phyloP scores from a whole-genome alignment of 139 green algal species.

The Tetradesmus obliquus region DNA sequence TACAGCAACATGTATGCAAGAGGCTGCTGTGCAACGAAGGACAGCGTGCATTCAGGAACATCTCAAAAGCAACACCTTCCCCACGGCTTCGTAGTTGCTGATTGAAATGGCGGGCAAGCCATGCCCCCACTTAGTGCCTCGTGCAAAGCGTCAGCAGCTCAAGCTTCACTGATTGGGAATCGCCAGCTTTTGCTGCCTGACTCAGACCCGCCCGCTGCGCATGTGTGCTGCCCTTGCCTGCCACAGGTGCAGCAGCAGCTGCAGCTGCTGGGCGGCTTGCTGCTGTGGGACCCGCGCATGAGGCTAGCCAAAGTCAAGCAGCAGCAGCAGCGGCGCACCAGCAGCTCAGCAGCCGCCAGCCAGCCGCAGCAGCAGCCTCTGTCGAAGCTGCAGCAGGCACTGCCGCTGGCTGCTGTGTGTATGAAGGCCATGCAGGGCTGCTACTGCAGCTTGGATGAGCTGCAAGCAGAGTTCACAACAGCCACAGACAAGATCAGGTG shows the following conservation, averaged over 20 bases:
- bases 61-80: too few species aligned
- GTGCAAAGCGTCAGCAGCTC: not conserved
- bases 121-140: too few species aligned
- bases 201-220: too few species aligned
- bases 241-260: slow-evolving; percentile 35
- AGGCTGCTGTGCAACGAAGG: too few species aligned
- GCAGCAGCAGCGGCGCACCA: not conserved
- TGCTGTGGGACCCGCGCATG: not conserved
- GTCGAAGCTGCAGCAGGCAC: slow-evolving; percentile 26
- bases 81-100: too few species aligned
- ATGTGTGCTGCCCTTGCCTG: not conserved
- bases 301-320: not conserved
- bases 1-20: not conserved
- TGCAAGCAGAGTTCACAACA: slow-evolving; percentile 13
- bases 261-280: not conserved
- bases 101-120: too few species aligned
- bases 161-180: not conserved
- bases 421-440: not conserved
- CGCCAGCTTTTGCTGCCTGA: not conserved
- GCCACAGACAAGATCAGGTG: not conserved
- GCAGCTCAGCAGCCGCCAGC: not conserved
- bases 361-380: slow-evolving; percentile 1
- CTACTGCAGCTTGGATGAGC: slow-evolving; percentile 1
- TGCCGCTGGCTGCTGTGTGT: slow-evolving; percentile 35
- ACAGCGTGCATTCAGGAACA: too few species aligned